Evolutionary conservation across 257 asterid species (phyloP).

Genomic region (Leptodermis oblonga): DNA sequence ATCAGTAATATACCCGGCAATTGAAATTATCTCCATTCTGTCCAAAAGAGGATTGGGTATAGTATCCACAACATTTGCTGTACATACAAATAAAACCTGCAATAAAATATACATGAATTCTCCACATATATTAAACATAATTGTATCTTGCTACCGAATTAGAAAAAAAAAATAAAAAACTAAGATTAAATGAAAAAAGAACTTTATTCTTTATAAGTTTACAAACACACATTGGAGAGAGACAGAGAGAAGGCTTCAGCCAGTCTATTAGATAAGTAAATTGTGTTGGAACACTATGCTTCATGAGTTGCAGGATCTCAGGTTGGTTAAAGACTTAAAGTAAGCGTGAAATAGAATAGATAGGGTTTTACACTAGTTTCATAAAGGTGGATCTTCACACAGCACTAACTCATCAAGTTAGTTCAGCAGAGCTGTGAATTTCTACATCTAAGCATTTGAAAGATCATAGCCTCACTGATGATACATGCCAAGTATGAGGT

Average conservation of each 20-base stretch:
- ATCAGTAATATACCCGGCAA: slow-evolving; percentile 95
- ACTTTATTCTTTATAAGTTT: background rate
- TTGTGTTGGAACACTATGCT: background rate
- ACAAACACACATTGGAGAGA: background rate
- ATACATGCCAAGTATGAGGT: background rate
- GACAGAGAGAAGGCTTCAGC: background rate
- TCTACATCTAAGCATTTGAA: background rate
- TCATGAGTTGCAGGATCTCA: too few species aligned
- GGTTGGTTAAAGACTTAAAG: background rate
- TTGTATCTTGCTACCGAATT: background rate
- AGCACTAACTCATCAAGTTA: background rate
- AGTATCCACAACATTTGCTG: slow-evolving; percentile 85
- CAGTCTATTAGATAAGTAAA: background rate
- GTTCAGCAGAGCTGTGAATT: background rate
- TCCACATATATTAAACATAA: background rate
- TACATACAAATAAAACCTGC: slow-evolving; percentile 96
- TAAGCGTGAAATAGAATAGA: background rate
- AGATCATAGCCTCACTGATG: background rate
- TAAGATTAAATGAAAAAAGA: background rate
- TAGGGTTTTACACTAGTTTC: background rate
- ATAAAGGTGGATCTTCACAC: background rate
- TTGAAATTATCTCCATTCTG: slow-evolving; percentile 95
- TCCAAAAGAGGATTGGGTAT: slow-evolving; percentile 95
- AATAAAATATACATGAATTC: slow-evolving; percentile 7
- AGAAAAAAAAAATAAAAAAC: background rate